Base-by-base conservation (phyloP, 2,329 filamentous ascomycete species). In the Aspergillus texensis region DNA sequence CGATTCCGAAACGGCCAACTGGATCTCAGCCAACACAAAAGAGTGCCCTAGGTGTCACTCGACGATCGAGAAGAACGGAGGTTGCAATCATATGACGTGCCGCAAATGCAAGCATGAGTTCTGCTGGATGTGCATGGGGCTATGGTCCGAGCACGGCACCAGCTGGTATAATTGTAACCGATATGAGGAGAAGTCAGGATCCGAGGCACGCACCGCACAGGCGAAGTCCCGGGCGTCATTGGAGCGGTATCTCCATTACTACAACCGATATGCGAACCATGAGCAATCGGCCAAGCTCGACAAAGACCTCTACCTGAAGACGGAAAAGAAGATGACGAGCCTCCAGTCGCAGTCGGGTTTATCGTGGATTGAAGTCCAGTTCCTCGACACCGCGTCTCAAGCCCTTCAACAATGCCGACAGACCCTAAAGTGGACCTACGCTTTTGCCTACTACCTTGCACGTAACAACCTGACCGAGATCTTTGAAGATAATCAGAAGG, bases 161-260 rank as follows among this genome's bases (percentile, higher is more conserved):
- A 97, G 93, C 80, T 99, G 95, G 95, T 99, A 99, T 83, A 99
- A 97, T 79, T 99, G 95, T 85, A 99, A 97, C 76, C 86, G 95
- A 10, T 99, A 91, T 72, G 95, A 99, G 75, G 95, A 98, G 81
- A 97, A 95, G 84, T 96, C 92, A 68, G 95, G 95, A 2, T 85
- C 88, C 0, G 94, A 97, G 62, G 95, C 95, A 5, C 86, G 95
- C 41, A 93, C 96, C 77, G 93, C 93, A 1, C 95, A 99, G 77
- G 93, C 95, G 2, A 93, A 90, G 76, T 97, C 93, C 10, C 86
- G 95, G 30, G 91, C 94, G 34, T 97, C 92, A 0, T 83, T 99
- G 19, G 94, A 99, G 78, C 89, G 95, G n/a, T 99, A 99, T 68
- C 83, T 99, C 9, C 94, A 99, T 78, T 99, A 99, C 82, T 99